Conservation (phyloP, 768 basidiomycete genomes). For the Hypsizygus marmoreus region DNA sequence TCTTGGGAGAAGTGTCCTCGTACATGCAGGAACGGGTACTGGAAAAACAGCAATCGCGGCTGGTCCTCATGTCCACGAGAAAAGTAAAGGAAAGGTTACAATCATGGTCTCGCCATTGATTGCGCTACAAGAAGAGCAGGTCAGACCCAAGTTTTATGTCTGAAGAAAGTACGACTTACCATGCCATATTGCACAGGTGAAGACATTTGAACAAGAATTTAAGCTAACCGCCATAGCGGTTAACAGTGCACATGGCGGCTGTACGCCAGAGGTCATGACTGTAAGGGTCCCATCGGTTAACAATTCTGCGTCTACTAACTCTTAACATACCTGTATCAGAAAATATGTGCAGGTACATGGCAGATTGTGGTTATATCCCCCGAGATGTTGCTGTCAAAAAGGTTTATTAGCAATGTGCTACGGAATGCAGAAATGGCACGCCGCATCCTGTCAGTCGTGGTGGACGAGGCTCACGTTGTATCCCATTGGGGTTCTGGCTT, state of each 20-base stretch:
- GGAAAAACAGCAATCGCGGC: conserved; percentile 42
- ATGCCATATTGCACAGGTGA: conserved; percentile 18
- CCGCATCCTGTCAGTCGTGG: conserved; percentile 25
- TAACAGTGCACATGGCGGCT: conserved; percentile 31
- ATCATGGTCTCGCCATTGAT: conserved; percentile 41
- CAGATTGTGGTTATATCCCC: conserved; percentile 36
- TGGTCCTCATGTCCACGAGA: conserved; percentile 32
- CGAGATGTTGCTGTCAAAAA: conserved; percentile 29
- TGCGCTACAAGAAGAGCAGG: conserved; percentile 40
- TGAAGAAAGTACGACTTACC: not conserved
- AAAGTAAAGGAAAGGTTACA: conserved; percentile 30
- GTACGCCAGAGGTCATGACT: conserved; percentile 21
- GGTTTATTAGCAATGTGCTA: conserved; percentile 27
- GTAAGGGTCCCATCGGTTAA: not conserved
- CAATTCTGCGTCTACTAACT: no score
- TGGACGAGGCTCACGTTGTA: conserved; percentile 39
- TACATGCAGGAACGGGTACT: conserved; percentile 38
- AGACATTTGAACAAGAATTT: conserved; percentile 33
- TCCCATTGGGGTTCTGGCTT: conserved; percentile 37
- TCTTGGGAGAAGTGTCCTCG: conserved; percentile 28
- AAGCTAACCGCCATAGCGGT: conserved; percentile 30
- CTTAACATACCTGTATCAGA: no score
- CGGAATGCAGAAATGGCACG: conserved; percentile 20
- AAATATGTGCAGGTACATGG: conserved; percentile 22
- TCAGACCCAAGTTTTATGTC: conserved; percentile 5